phyloP scores from a whole-genome alignment of 2,329 filamentous ascomycete species.

The Colletotrichum musicola region DNA sequence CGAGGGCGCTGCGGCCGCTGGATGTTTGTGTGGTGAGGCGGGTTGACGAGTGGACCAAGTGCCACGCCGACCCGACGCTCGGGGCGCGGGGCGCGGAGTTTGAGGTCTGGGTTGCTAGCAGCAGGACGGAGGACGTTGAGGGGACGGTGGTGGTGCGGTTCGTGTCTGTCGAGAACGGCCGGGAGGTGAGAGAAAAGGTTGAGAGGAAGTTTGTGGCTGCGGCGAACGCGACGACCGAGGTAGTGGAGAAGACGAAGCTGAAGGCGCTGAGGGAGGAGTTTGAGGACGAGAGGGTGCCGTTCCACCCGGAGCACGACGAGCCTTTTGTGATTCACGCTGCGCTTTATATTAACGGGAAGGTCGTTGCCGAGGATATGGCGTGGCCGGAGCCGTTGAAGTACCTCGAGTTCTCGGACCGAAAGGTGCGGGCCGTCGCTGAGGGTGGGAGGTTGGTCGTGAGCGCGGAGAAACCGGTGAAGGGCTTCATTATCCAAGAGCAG shows the following conservation, averaged over 20 bases:
- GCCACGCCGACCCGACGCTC: conserved; percentile 56
- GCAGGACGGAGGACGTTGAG: conserved; percentile 41
- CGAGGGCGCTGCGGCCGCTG: conserved; percentile 69
- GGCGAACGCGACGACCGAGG: conserved; percentile 55
- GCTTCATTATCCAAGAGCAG: conserved; percentile 65
- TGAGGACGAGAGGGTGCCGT: conserved; percentile 42
- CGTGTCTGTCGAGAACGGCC: conserved; percentile 56
- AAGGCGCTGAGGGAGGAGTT: conserved; percentile 31
- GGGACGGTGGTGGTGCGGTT: conserved; percentile 51
- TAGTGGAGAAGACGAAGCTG: conserved; percentile 50
- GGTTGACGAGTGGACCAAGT: conserved; percentile 59
- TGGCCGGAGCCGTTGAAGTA: conserved; percentile 76
- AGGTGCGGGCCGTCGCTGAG: conserved; percentile 48
- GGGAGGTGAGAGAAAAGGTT: conserved; percentile 47
- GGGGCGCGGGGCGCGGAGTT: conserved; percentile 53
- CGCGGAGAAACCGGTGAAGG: conserved; percentile 65
- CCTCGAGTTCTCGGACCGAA: conserved; percentile 61
- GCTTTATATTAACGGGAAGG: conserved; percentile 52
- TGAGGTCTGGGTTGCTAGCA: conserved; percentile 60
- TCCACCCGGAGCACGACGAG: conserved; percentile 53
- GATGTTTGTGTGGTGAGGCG: conserved; percentile 67
- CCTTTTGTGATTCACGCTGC: conserved; percentile 63
- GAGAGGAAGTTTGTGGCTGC: conserved; percentile 43
- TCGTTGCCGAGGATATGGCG: conserved; percentile 62
- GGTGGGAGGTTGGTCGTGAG: conserved; percentile 47